Conservation (phyloP, 1,139 yeast species). For the Diutina catenulata region DNA sequence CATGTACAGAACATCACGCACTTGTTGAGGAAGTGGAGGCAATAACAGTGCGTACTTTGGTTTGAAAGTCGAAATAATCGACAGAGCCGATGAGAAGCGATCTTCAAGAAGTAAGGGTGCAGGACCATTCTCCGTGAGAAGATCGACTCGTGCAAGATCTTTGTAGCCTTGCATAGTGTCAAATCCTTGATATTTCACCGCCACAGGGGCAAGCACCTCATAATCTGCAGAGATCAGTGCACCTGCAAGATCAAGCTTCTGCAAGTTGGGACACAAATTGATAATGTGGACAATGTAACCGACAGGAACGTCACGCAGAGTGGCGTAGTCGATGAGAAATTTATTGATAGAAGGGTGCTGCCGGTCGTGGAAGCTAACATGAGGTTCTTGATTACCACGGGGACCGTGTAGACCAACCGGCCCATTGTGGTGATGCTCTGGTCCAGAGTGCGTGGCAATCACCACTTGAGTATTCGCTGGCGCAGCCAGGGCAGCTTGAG, state of each 20-base stretch:
- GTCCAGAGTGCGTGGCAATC: no score
- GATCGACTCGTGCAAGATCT: not conserved
- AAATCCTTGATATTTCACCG: constrained; percentile 18
- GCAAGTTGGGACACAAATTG: constrained; percentile 45
- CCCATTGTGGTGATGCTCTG: no score
- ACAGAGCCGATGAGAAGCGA: not conserved
- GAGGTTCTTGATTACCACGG: no score
- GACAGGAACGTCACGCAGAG: constrained; percentile 54
- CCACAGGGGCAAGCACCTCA: not conserved
- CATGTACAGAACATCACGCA: not conserved
- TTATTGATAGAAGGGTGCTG: constrained; percentile 51
- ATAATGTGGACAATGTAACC: constrained; percentile 55
- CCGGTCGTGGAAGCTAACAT: no score
- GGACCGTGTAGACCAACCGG: no score
- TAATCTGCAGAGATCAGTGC: constrained; percentile 50
- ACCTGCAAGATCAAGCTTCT: constrained; percentile 38
- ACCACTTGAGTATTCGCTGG: no score
- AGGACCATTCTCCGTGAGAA: not conserved
- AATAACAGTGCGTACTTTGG: not conserved
- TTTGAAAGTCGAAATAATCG: not conserved
- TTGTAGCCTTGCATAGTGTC: constrained; percentile 8
- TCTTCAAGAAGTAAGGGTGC: not conserved
- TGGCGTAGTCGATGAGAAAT: constrained; percentile 43
- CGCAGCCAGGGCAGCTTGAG: no score
- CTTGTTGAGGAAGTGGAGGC: not conserved